phyloP scores from a whole-genome alignment of 768 basidiomycete genomes.

The Lactarius deliciosus region DNA sequence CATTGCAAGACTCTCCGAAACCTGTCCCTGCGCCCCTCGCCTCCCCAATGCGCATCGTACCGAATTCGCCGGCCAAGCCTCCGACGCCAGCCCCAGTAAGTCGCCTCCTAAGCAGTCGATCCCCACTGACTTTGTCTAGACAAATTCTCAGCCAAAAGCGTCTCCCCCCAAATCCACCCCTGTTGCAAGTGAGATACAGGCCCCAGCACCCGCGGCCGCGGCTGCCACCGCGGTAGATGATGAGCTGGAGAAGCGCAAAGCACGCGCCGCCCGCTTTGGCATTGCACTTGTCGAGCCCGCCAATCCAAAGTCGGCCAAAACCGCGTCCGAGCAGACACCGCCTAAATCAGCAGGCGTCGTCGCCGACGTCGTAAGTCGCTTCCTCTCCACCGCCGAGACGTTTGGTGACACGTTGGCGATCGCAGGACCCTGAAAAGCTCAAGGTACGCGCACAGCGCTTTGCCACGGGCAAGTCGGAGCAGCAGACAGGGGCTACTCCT shows the following conservation, averaged over 20 bases:
- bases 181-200: not conserved
- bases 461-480: slow-evolving; percentile 35
- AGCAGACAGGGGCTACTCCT: slow-evolving; percentile 7
- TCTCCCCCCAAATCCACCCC: slow-evolving; percentile 6
- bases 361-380: not conserved
- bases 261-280: slow-evolving; percentile 69
- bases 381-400: too few species aligned
- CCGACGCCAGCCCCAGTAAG: slow-evolving; percentile 2
- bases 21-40: slow-evolving; percentile 1
- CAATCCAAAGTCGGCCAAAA: slow-evolving; percentile 32
- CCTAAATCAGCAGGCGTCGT: slow-evolving; percentile 28
- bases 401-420: slow-evolving; percentile 6
- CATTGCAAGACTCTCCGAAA: not conserved
- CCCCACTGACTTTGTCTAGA: slow-evolving; percentile 5
- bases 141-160: slow-evolving; percentile 8
- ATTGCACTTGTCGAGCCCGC: slow-evolving; percentile 55
- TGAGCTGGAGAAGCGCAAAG: slow-evolving; percentile 57
- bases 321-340: slow-evolving; percentile 20
- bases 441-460: slow-evolving; percentile 58
- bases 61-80: not conserved
- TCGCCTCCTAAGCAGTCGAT: not conserved
- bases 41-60: slow-evolving; percentile 9
- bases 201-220: slow-evolving; percentile 15
- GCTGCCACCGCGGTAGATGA: slow-evolving; percentile 38
- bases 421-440: slow-evolving; percentile 42